A percentile compares a stretch with the other conserved stretches of the same genome.
phyloP scores from a whole-genome alignment of 768 basidiomycete species.

The Tricholoma matsutake region DNA sequence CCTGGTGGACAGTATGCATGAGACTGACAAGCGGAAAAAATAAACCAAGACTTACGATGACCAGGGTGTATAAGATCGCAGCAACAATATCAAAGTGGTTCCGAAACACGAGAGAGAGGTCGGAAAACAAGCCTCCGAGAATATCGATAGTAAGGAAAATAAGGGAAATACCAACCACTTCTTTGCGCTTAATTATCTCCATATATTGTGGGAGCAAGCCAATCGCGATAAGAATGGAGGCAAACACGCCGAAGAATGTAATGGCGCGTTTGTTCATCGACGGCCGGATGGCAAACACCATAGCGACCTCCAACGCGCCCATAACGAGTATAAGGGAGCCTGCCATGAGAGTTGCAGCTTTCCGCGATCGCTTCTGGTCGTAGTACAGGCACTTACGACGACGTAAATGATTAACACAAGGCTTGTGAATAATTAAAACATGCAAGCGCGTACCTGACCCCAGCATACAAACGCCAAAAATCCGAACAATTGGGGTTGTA shows the following conservation, averaged over 20 bases:
- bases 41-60: conserved; percentile 44
- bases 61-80: conserved; percentile 56
- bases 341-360: conserved; percentile 33
- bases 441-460: conserved; percentile 50
- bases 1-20: conserved; percentile 28
- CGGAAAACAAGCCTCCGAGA: conserved; percentile 66
- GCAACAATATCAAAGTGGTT: conserved; percentile 60
- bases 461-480: conserved; percentile 59
- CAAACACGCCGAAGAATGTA: conserved; percentile 61
- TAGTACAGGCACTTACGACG: conserved; percentile 65
- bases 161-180: conserved; percentile 68
- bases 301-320: conserved; percentile 55
- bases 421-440: neutral
- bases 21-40: too few relatives aligned
- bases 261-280: conserved; percentile 33
- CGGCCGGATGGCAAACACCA: conserved; percentile 57
- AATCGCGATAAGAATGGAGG: conserved; percentile 53
- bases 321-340: conserved; percentile 38
- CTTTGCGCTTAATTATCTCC: conserved; percentile 64
- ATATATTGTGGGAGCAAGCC: conserved; percentile 62
- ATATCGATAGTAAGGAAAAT: conserved; percentile 69
- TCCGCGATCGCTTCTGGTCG: conserved; percentile 37
- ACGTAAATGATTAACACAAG: conserved; percentile 7
- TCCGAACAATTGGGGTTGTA: conserved; percentile 66
- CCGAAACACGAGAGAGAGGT: conserved; percentile 68